Conservation (phyloP, 805 yeast genomes). For the Candida nitratophila region DNA sequence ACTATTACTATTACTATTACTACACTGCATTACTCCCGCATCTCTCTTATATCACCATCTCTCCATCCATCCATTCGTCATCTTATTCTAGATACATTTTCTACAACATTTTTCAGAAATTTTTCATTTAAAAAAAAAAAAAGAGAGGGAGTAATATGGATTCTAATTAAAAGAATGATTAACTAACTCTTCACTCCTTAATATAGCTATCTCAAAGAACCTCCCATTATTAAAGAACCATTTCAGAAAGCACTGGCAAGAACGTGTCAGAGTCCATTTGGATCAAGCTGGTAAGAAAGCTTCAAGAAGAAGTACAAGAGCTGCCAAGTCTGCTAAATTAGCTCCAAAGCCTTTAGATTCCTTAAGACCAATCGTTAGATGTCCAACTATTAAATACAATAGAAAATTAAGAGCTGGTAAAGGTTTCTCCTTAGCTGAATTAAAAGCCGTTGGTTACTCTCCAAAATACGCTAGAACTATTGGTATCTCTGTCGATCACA, state of each 20-base stretch:
- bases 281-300: slow-evolving; percentile 99
- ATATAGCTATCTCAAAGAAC: slow-evolving; percentile 94
- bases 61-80: no score
- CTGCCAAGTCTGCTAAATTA: slow-evolving; percentile 83
- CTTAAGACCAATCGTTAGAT: slow-evolving; percentile 96
- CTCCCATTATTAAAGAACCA: slow-evolving; percentile 98
- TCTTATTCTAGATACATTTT: no score
- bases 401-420: slow-evolving; percentile 99
- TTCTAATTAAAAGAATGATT: slow-evolving; percentile 11
- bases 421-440: slow-evolving; percentile 97
- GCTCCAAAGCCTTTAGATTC: slow-evolving; percentile 98
- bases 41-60: no score
- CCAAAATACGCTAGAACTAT: slow-evolving; percentile 95
- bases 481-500: slow-evolving; percentile 99
- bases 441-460: slow-evolving; percentile 94
- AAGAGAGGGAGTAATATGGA: no score
- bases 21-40: neutral
- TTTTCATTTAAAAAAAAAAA: no score
- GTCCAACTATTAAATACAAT: slow-evolving; percentile 98
- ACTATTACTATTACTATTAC: neutral
- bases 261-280: slow-evolving; percentile 98
- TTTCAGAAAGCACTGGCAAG: slow-evolving; percentile 99
- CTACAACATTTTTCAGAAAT: no score
- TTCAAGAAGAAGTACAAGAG: slow-evolving; percentile 93
- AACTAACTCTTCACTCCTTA: slow-evolving; percentile 7